Evolutionary conservation across 106 monocot genomes (phyloP).

Genomic region (Dioscorea dumetorum): DNA sequence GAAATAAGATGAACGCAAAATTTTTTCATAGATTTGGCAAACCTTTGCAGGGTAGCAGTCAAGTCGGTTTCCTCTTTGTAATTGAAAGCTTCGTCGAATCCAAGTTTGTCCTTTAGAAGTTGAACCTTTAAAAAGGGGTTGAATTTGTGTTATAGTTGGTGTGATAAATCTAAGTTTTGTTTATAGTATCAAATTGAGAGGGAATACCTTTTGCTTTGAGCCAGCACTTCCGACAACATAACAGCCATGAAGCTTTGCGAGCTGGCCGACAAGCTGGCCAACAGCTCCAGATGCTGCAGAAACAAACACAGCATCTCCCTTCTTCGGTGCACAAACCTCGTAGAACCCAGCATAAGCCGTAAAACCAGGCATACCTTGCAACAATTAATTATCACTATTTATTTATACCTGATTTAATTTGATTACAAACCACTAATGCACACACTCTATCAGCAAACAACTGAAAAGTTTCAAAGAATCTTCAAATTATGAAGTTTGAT

Average conservation of each 20-base stretch:
- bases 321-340: constrained; percentile 72
- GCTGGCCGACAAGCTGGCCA: constrained; percentile 76
- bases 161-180: neutral
- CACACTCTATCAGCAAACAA: too few species aligned
- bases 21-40: neutral
- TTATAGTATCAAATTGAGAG: neutral
- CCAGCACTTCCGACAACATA: constrained; percentile 83
- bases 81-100: constrained; percentile 88
- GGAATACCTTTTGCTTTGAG: constrained; percentile 45
- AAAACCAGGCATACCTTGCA: constrained; percentile 81
- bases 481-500: too few species aligned
- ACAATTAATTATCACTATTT: too few species aligned
- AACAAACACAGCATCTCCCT: constrained; percentile 63
- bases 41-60: constrained; percentile 54
- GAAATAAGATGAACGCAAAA: too few species aligned
- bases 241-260: constrained; percentile 76
- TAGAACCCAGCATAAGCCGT: constrained; percentile 75
- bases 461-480: too few species aligned
- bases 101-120: constrained; percentile 61
- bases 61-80: constrained; percentile 78
- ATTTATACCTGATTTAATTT: too few species aligned
- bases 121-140: constrained; percentile 36
- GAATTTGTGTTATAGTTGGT: neutral
- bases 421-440: too few species aligned
- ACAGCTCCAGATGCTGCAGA: constrained; percentile 90